A percentile compares a stretch with the other conserved stretches of the same genome.
Conservation (phyloP, 305 asterid genomes). For the Vinca major region DNA sequence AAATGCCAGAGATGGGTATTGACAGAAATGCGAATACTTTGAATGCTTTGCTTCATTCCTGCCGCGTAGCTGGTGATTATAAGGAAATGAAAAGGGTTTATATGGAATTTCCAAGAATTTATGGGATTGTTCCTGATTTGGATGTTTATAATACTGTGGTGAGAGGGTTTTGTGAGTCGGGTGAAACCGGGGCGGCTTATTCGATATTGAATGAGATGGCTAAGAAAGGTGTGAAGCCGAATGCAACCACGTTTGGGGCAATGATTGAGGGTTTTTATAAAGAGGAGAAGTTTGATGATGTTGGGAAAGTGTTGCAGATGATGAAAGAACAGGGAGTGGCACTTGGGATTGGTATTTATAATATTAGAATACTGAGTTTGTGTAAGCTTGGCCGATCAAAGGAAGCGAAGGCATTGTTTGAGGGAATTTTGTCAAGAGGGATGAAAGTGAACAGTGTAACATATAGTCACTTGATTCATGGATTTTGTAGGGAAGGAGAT, state of each 20-base stretch:
- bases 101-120: constrained; percentile 45
- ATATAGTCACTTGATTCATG: constrained; percentile 51
- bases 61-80: constrained; percentile 49
- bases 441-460: constrained; percentile 48
- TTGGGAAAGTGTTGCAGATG: constrained; percentile 51
- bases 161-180: constrained; percentile 62
- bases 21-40: constrained; percentile 41
- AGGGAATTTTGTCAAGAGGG: constrained; percentile 43
- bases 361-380: constrained; percentile 56
- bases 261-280: constrained; percentile 57
- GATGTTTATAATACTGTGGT: constrained; percentile 62
- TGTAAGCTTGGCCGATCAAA: constrained; percentile 55
- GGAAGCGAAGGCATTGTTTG: constrained; percentile 74
- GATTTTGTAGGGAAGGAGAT: constrained; percentile 56
- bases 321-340: constrained; percentile 41
- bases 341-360: constrained; percentile 42
- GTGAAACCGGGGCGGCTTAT: constrained; percentile 42
- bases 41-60: constrained; percentile 55
- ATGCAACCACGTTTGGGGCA: constrained; percentile 37
- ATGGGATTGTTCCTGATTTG: constrained; percentile 43
- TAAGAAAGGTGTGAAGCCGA: constrained; percentile 46
- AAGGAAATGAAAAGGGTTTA: constrained; percentile 51
- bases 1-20: constrained; percentile 45
- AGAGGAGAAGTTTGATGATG: constrained; percentile 54
- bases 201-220: constrained; percentile 65